Evolutionary conservation across 2,329 filamentous ascomycete genomes (phyloP).

Genomic region (Chaetomium sp.): DNA sequence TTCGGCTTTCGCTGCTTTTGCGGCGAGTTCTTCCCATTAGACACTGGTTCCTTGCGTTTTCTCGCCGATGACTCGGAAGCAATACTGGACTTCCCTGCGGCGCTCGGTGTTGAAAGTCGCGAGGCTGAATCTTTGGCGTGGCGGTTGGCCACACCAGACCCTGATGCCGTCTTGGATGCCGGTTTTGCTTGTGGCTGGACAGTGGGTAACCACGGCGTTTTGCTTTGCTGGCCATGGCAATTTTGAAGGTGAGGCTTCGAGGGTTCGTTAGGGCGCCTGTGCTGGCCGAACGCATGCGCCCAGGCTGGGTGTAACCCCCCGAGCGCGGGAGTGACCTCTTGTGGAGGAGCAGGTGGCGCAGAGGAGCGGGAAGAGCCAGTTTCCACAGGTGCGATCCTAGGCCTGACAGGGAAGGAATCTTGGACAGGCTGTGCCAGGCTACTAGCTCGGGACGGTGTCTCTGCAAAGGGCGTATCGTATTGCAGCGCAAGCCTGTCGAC

Average conservation of each 20-base stretch:
- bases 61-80: background rate
- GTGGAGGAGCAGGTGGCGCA: background rate
- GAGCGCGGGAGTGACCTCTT: background rate
- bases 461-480: background rate
- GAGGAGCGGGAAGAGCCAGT: background rate
- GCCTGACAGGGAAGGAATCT: background rate
- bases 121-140: background rate
- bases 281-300: slow-evolving; percentile 17
- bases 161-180: background rate
- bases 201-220: background rate
- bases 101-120: background rate
- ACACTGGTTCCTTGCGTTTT: slow-evolving; percentile 19
- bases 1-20: slow-evolving; percentile 19
- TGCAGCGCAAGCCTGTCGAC: slow-evolving; percentile 20
- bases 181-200: background rate
- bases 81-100: background rate
- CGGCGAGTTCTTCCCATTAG: background rate
- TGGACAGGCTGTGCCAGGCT: slow-evolving; percentile 16
- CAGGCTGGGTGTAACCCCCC: slow-evolving; percentile 23
- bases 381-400: background rate
- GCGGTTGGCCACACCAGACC: background rate
- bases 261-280: background rate
- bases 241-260: background rate
- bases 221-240: background rate
- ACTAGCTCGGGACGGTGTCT: slow-evolving; percentile 27